Evolutionary conservation across 2,329 filamentous ascomycete genomes (phyloP).

Genomic region (Incumbomyces delicatus): DNA sequence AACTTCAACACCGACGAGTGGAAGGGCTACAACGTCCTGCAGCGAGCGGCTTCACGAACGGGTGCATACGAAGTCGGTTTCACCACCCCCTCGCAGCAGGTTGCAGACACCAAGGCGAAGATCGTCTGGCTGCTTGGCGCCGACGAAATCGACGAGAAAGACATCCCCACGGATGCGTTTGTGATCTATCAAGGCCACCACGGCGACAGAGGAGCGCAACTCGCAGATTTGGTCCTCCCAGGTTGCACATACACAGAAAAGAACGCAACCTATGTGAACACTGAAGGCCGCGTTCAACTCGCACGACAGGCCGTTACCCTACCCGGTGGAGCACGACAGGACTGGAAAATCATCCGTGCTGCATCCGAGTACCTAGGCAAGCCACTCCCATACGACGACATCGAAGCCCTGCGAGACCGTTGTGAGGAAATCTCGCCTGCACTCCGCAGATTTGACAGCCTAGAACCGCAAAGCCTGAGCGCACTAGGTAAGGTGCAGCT

Average conservation of each 20-base stretch:
- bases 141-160: constrained; percentile 74
- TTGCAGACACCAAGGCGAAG: constrained; percentile 80
- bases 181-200: constrained; percentile 98
- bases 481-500: constrained; percentile 85
- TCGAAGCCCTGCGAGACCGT: constrained; percentile 78
- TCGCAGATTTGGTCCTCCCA: constrained; percentile 87
- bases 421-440: constrained; percentile 93
- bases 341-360: constrained; percentile 98
- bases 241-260: constrained; percentile 97
- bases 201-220: constrained; percentile 83
- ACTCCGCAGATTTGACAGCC: constrained; percentile 78
- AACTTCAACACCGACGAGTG: constrained; percentile 85
- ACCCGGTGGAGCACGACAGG: constrained; percentile 80
- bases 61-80: constrained; percentile 96
- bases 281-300: constrained; percentile 91
- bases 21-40: constrained; percentile 96
- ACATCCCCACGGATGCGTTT: constrained; percentile 92
- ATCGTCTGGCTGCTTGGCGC: constrained; percentile 95
- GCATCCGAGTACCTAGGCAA: constrained; percentile 80
- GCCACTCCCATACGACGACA: constrained; percentile 84
- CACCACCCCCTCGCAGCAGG: constrained; percentile 68
- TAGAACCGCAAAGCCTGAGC: constrained; percentile 68
- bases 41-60: constrained; percentile 81
- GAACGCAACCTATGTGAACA: constrained; percentile 92
- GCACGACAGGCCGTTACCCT: constrained; percentile 81